Base-by-base conservation (phyloP, 1,284 basidiomycete species). In the Ganoderma leucocontextum region DNA sequence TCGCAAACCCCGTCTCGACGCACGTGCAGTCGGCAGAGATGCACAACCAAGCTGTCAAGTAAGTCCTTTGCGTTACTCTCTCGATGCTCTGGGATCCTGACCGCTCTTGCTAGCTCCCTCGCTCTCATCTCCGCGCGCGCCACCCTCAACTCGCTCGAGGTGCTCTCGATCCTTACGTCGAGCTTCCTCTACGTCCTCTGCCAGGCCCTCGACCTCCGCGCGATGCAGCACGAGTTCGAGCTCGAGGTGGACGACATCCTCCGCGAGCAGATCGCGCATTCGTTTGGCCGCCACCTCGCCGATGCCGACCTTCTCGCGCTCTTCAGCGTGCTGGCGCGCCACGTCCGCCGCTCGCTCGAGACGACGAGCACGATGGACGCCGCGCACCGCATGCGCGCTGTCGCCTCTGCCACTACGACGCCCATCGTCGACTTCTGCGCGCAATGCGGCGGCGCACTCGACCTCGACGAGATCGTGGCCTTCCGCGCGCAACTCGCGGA, bases 21-120 rank as follows among this genome's bases (percentile, higher is more conserved):
- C 93, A 94, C 76, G 89, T 95, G 38, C 93, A 95, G 75, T 91
- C 90, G 3, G 93, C 93, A 0, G 94, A 95, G 80, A 93, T 95
- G 91, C 92, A 95, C 75, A 96, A 95, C 76, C 94, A 95, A 78
- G 91, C 93, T 53, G 86, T 95, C 76, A 95, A 94, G 91, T 93
- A 72, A 73, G 90, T 81, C 58, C 52, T 55, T 12, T 19, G 29
- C 29, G 15, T 5, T 29, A 33, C n/a, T n/a, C 44, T 33, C 66
- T 33, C 61, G 29, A 35, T 22, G 63, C 59, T 33, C 13, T 2
- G 4, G 15, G 17, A 35, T 35, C 52, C 47, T 55, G 29, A 55
- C 63, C 73, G 67, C 15, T 55, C 63, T 36, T 61, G 58, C 68
- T 70, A 94, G 92, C 78, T 95, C 93, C 8, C 83, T 95, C 63